Evolutionary conservation across 352 stramenopile species (phyloP).

Genomic region (Thraustotheca clavata): DNA sequence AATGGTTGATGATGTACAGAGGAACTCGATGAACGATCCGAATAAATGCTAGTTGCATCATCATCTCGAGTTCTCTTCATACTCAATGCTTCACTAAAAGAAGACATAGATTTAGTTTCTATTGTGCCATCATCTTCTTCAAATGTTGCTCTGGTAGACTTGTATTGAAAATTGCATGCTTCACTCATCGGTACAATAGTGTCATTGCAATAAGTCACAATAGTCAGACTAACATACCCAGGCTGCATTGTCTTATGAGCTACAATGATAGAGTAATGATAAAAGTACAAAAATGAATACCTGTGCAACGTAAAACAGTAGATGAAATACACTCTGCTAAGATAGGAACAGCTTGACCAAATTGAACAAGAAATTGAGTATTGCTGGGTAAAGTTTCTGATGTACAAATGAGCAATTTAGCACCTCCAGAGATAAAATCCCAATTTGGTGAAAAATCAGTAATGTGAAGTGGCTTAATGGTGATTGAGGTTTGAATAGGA

Average conservation of each 20-base stretch:
- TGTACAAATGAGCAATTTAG: constrained; percentile 78
- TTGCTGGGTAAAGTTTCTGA: constrained; percentile 33
- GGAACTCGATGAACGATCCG: background rate
- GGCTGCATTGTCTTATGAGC: constrained; percentile 34
- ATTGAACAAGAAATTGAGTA: constrained; percentile 57
- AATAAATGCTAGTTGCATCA: background rate
- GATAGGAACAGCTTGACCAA: constrained; percentile 36
- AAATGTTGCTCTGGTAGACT: background rate
- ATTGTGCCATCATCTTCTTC: background rate
- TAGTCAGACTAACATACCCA: constrained; percentile 38
- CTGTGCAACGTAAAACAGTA: constrained; percentile 64
- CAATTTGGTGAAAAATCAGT: constrained; percentile 80
- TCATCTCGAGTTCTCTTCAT: constrained; percentile 13
- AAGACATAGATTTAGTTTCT: constrained; percentile 27
- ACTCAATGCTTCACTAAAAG: constrained; percentile 27
- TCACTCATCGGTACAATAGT: background rate
- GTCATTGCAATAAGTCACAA: background rate
- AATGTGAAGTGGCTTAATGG: constrained; percentile 32
- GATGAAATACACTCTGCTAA: constrained; percentile 55
- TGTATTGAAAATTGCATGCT: constrained; percentile 4
- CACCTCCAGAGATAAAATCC: constrained; percentile 63
- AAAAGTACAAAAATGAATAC: constrained; percentile 26
- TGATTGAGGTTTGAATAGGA: background rate
- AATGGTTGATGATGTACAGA: background rate
- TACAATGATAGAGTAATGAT: constrained; percentile 21